These are phyloP conservation scores for Juglanconis juglandina DNA, from an alignment of 2,329 filamentous ascomycete species.

Conservation along the genomic window DNA sequence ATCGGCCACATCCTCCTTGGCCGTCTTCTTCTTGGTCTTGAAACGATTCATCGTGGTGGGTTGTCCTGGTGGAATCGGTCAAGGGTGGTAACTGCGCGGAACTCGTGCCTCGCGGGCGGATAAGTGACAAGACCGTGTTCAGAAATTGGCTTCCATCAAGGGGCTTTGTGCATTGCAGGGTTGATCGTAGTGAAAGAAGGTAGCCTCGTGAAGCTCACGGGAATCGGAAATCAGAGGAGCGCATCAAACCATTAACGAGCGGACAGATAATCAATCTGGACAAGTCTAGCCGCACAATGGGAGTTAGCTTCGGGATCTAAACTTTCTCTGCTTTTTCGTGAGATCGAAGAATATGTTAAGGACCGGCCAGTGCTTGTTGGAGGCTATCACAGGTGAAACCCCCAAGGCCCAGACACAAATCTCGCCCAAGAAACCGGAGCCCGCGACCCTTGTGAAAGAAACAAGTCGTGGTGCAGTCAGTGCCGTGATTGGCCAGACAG, in stretches of 20 bases:
- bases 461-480: not conserved
- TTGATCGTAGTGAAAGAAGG: not conserved
- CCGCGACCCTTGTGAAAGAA: not conserved
- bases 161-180: not conserved
- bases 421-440: not conserved
- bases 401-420: not conserved
- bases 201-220: not conserved
- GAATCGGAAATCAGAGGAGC: not conserved
- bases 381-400: not conserved
- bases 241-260: not conserved
- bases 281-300: not conserved
- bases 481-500: not conserved
- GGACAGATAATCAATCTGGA: not conserved
- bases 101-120: not conserved
- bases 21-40: constrained; percentile 65
- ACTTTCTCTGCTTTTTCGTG: not conserved
- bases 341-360: no score
- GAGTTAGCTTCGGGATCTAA: not conserved
- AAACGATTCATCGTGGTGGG: constrained; percentile 68
- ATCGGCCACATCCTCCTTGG: constrained; percentile 50
- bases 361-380: not conserved
- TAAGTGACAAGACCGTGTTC: not conserved
- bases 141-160: constrained; percentile 11
- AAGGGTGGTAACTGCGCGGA: not conserved
- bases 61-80: constrained; percentile 3